A percentile compares a stretch with the other conserved stretches of the same genome.
phyloP scores from a whole-genome alignment of 495 filamentous ascomycete species.

The Penicillium salamii region DNA sequence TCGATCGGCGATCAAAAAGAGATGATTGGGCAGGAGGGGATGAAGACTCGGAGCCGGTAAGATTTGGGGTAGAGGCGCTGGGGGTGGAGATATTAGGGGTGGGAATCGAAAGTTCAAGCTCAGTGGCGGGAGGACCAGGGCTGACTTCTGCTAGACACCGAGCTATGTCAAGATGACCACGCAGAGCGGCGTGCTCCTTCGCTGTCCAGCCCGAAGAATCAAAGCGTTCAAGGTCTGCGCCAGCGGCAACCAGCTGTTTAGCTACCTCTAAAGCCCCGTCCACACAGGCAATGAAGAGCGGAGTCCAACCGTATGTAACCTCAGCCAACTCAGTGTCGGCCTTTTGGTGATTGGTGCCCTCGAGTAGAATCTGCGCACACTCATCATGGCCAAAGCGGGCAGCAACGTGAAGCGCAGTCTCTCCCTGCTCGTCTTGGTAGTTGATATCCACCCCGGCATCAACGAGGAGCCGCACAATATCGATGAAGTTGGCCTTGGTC shows the following conservation, averaged over 20 bases:
- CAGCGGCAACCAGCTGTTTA: constrained; percentile 71
- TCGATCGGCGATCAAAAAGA: constrained; percentile 52
- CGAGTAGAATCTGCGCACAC: constrained; percentile 72
- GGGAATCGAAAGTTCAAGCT: constrained; percentile 30
- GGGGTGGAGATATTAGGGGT: constrained; percentile 4
- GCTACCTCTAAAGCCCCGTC: constrained; percentile 77
- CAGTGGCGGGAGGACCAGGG: constrained; percentile 32
- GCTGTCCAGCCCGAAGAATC: constrained; percentile 95
- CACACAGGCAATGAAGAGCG: constrained; percentile 85
- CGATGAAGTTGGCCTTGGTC: constrained; percentile 75
- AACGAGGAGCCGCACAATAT: constrained; percentile 81
- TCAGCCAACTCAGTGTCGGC: constrained; percentile 76
- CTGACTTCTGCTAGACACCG: constrained; percentile 57
- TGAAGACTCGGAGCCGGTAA: constrained; percentile 39
- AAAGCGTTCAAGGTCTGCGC: constrained; percentile 64
- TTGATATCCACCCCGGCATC: constrained; percentile 92
- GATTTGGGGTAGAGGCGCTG: constrained; percentile 22
- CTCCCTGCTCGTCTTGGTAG: constrained; percentile 89
- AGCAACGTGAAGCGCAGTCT: constrained; percentile 88
- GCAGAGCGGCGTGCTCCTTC: constrained; percentile 84
- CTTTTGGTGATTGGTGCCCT: constrained; percentile 65
- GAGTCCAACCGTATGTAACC: constrained; percentile 88
- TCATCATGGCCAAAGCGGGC: constrained; percentile 82
- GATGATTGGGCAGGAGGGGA: constrained; percentile 48
- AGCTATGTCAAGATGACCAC: constrained; percentile 82